Conservation (phyloP, 169 alveolate genomes). For the Plasmodium inui region DNA sequence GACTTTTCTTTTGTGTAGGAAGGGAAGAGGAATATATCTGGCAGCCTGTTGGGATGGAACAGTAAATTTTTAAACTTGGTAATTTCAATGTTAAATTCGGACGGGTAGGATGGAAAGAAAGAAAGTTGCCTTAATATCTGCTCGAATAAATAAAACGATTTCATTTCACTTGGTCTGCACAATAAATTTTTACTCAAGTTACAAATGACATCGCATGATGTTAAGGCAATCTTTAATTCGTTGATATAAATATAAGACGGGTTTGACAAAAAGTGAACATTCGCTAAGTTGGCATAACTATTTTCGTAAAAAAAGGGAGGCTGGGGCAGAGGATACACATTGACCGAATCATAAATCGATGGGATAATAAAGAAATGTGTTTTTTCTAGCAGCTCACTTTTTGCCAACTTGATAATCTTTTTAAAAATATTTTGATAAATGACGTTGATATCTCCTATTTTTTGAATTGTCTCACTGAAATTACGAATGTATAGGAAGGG, state of each 20-base stretch:
- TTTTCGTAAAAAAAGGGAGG: slow-evolving; percentile 73
- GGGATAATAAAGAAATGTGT: slow-evolving; percentile 74
- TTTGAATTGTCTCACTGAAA: slow-evolving; percentile 75
- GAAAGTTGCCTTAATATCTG: slow-evolving; percentile 73
- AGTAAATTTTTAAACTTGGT: slow-evolving; percentile 68
- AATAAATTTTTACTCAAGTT: slow-evolving; percentile 46
- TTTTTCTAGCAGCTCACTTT: slow-evolving; percentile 67
- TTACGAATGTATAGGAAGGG: slow-evolving; percentile 76
- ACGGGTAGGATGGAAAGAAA: slow-evolving; percentile 71
- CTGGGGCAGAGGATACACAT: slow-evolving; percentile 75
- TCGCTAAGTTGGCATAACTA: slow-evolving; percentile 22
- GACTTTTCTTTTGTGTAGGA: slow-evolving; percentile 72
- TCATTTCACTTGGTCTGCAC: slow-evolving; percentile 73
- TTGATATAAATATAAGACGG: slow-evolving; percentile 68
- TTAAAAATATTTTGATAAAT: slow-evolving; percentile 65
- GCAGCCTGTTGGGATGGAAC: slow-evolving; percentile 71
- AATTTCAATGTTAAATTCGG: slow-evolving; percentile 69
- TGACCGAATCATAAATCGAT: slow-evolving; percentile 62
- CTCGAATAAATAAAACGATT: slow-evolving; percentile 55
- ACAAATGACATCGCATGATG: slow-evolving; percentile 72
- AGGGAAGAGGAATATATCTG: slow-evolving; percentile 71
- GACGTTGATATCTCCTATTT: slow-evolving; percentile 72
- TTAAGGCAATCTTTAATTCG: slow-evolving; percentile 74
- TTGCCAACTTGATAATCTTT: slow-evolving; percentile 73
- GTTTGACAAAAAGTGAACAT: slow-evolving; percentile 71